Evolutionary conservation across 352 stramenopile species (phyloP), one percentile per base, ranked within the genome.

Genomic region (Pythium scleroteichum): DNA sequence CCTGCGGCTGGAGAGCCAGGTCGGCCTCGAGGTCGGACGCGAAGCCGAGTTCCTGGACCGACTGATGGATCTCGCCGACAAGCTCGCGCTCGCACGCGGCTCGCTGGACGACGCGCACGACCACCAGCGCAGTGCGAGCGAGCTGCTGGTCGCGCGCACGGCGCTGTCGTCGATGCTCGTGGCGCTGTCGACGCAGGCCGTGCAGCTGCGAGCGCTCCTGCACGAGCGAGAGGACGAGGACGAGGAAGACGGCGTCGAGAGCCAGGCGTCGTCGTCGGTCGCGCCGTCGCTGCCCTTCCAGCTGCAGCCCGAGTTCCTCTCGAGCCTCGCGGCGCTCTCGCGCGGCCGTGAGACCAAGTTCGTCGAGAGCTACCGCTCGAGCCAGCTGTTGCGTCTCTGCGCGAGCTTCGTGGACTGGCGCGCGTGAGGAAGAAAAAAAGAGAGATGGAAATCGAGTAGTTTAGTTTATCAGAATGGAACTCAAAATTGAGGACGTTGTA

Each of bases 41-140:
- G 82, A 91, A 60, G 70, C 78, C 12, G 71, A 83, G 22, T 87
- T 86, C 35, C 59, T 89, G 29, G 68, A 81, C 60, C 82, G 82
- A n/a, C 61, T 88, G 27, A 68, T 85, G 64, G 52, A 75, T 23
- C 72, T 91, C 47, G 80, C 74, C 24, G 69, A 86, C 32, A 71
- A 78, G 54, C 67, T 91, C 26, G 73, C 79, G 17, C 49, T 52
- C 17, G 44, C 62, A 0, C 49, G 54, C 7, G 46, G 42, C 4
- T n/a, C 22, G 22, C 32, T 23, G 16, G 38, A n/a, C 6, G 38
- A 40, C 20, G 17, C 26, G 41, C 7, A 39, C 17, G 29, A 59
- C 19, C 48, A 59, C 24, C 32, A 61, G 39, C 38, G 40, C 22
- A 44, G 44, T 16, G 27, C 27, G 12, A 69, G 62, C 22, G 62